Percentiles rank a stretch among this genome's conserved stretches.
Conservation (phyloP, 2,329 filamentous ascomycete species). For the Grosmannia penicillata region DNA sequence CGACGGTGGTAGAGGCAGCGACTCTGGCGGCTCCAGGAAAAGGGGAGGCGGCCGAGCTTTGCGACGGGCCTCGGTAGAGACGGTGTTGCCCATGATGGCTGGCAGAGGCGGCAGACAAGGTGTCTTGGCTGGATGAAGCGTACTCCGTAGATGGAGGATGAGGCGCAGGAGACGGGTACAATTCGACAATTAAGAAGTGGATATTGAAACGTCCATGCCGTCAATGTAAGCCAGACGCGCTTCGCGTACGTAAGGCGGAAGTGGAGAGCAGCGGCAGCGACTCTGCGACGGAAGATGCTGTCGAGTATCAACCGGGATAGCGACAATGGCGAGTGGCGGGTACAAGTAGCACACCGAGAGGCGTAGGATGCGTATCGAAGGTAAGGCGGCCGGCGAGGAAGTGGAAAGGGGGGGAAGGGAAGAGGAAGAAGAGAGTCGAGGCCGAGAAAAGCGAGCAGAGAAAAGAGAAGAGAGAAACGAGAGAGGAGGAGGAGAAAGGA, state of each 20-base stretch:
- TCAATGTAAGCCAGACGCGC: conserved; percentile 15
- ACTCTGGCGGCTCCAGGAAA: not conserved
- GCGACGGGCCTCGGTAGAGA: conserved; percentile 28
- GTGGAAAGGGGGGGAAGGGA: not conserved
- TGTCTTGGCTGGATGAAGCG: no score
- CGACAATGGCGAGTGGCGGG: no score
- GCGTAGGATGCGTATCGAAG: no score
- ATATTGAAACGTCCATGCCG: conserved; percentile 25
- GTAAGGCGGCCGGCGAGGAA: not conserved
- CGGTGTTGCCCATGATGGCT: conserved; percentile 33
- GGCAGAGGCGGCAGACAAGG: conserved; percentile 1
- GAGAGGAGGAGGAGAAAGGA: not conserved
- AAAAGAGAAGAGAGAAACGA: not conserved
- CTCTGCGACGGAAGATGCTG: no score
- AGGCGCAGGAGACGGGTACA: not conserved
- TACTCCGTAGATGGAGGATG: conserved; percentile 1
- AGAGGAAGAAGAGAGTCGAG: conserved; percentile 1
- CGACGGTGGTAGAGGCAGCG: not conserved
- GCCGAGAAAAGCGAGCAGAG: not conserved
- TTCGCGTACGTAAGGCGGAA: conserved; percentile 13
- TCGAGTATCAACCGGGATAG: no score
- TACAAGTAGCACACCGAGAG: no score
- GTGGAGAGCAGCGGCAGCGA: no score
- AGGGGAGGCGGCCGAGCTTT: conserved; percentile 11
- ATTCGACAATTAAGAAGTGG: conserved; percentile 19